Base-by-base conservation (phyloP, 441 rosid genomes). In the Pelargonium citronellum region DNA sequence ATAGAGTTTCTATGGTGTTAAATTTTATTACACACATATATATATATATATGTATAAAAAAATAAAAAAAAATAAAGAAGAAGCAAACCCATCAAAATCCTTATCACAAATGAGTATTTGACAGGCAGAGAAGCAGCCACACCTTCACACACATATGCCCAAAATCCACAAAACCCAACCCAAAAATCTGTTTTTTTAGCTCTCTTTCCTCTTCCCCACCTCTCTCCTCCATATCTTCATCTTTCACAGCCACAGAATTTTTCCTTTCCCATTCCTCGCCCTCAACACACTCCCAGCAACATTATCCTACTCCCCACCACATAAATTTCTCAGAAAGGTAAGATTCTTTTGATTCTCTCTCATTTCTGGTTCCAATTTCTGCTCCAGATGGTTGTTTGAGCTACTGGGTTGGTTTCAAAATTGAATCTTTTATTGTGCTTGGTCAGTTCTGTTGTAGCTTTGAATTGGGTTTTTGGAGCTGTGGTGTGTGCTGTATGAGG, bases 121-220 rank as follows among this genome's bases (percentile, higher is more conserved):
- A 57, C 62, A 53, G 60, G 60, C 60, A 53, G 60, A 53, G 60
- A 53, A 57, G 61, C 61, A 20, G 62, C 62, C 62, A 57, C 62
- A 57, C 60, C n/a, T 1, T n/a, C 17, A 34, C 5, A 5, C 39
- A 34, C 39, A 34, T 34, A 19, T 53, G 60, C 17, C 62, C 27
- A 7, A 57, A 57, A 57, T 57, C 62, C 62, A 57, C 62, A 57
- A 57, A 17, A 57, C 62, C 62, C 62, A 57, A 47, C 19, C 62
- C 62, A 13, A 57, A 17, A 57, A 57, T 57, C 62, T 17, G 11
- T 19, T 13, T 19, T 13, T 57, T 34, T 34, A 34, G 39, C 39
- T 34, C 39, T 34, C 39, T 34, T 34, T 34, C 39, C 39, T 34
- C 39, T 34, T 13, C 60, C 1, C 60, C 17, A 17, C 20, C 62